Base-by-base conservation (phyloP, 768 basidiomycete species). In the Omphalotus guepiniiformis region DNA sequence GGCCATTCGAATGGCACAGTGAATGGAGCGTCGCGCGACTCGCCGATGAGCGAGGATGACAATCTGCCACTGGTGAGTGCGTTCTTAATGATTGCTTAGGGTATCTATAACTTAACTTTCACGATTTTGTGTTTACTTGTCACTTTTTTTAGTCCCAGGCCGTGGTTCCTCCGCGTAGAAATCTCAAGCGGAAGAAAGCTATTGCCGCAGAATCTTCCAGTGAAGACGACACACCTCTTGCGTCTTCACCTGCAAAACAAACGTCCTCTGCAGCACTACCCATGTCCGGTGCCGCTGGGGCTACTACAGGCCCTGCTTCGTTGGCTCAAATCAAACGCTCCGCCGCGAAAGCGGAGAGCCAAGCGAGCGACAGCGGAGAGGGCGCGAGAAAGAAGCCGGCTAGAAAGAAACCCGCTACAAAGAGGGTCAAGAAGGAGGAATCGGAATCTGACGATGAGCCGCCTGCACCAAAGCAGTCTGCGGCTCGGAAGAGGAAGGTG, bases 171-270 rank as follows among this genome's bases (percentile, higher is more conserved):
- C 61, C 65, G 39, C 56, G 63, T 39, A 69, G 69, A 41, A 61
- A 55, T 39, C 51, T 69, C 51, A 90, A 89, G 67, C 79, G 83
- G 59, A 84, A 83, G 69, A 79, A 78, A 57, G 65, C 70, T 21
- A 61, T 67, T 22, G 73, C 73, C 50, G 71, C 70, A 18, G 76
- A 77, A 13, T 72, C 60, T 49, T 85, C 82, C 23, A 84, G 81
- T 51, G 85, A 87, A 38, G 84, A 89, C 53, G 85, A 88, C 47
- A 70, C 69, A 15, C 85, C 85, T 43, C 74, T 88, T 30, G 82
- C 85, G 40, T 84, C 85, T 22, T 86, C 88, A 30, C 85, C 85
- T 16, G 72, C 68, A 3, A 88, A 87, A 65, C 67, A 66, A 47
- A 48, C 59, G 15, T 60, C 60, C 21, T 63, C 73, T 35, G 63